These are phyloP conservation scores for Phytophthora megakarya DNA, from an alignment of 352 stramenopile species.

Conservation along the genomic window DNA sequence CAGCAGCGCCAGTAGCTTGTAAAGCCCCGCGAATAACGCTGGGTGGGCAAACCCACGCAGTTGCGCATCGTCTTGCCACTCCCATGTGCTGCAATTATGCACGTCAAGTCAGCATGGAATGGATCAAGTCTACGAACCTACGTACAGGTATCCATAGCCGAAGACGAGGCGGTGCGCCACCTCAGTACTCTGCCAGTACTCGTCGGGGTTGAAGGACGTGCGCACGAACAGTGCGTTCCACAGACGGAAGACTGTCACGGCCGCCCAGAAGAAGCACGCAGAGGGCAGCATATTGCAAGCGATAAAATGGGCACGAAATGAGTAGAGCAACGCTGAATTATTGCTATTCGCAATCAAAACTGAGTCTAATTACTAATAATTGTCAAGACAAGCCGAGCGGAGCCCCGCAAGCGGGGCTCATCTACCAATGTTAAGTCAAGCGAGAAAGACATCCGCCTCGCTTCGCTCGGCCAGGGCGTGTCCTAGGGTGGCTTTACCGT, in stretches of 20 bases:
- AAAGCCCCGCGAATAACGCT: constrained; percentile 75
- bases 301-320: not conserved
- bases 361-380: constrained; percentile 30
- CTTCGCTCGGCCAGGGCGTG: too few species aligned
- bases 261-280: constrained; percentile 53
- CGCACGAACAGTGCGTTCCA: constrained; percentile 86
- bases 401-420: too few species aligned
- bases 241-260: constrained; percentile 64
- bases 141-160: constrained; percentile 82
- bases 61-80: constrained; percentile 76
- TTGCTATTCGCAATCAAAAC: constrained; percentile 20
- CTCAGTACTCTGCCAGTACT: constrained; percentile 91
- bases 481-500: too few species aligned
- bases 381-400: too few species aligned
- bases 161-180: constrained; percentile 88
- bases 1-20: constrained; percentile 71
- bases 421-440: too few species aligned
- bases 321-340: not conserved
- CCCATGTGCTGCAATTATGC: constrained; percentile 76
- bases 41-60: constrained; percentile 84
- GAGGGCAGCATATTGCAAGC: constrained; percentile 34
- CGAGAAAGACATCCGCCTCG: too few species aligned
- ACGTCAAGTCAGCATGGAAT: constrained; percentile 4
- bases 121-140: not conserved
- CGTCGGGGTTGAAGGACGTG: constrained; percentile 88